Base-by-base conservation (phyloP, 495 filamentous ascomycete genomes). In the Aspergillus egyptiacus region DNA sequence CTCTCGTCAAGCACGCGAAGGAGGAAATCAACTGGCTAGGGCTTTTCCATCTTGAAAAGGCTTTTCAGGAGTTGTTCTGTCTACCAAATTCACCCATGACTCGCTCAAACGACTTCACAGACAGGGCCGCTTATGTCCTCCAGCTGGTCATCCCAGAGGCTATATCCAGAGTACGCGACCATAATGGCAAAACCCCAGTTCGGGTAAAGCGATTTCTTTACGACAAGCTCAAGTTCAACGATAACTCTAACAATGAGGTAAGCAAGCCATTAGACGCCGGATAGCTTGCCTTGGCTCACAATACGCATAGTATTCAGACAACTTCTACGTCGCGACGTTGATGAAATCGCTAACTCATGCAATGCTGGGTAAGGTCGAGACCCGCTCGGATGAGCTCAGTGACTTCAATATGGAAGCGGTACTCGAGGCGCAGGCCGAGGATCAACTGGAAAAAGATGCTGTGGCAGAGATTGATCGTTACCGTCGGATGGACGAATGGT, bases 401-500 rank as follows among this genome's bases (percentile, higher is more conserved):
- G 63, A 74, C 32, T 69, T 80, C 40, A 64, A 74, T 38, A 77
- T 76, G 69, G 63, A 71, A 14, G 62, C 63, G 7, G 62, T 70
- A 34, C 42, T 78, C 32, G 73, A 78, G 25, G 74, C 79, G n/a
- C 70, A 74, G 19, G 80, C 81, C 15, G 75, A 81, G 49, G 70
- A 75, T n/a, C 63, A 73, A 23, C 83, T 93, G 32, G 78, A 86
- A 48, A 77, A 79, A 33, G 76, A 80, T 35, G 85, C 85, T 2
- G 64, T 95, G 13, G 83, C 85, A 30, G 89, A 95, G 61, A 87
- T 99, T 36, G 87, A 96, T 48, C 79, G 94, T 41, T 87, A 91
- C 59, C 79, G 89, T 38, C 81, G 91, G 35, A 89, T 94, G 76
- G 93, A 99, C 57, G 89, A 96, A 66, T 97, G 89, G 83, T 86